Evolutionary conservation across 257 asterid species (phyloP), one percentile per base, ranked within the genome.

Genomic region (Solanum tarapatanum): DNA sequence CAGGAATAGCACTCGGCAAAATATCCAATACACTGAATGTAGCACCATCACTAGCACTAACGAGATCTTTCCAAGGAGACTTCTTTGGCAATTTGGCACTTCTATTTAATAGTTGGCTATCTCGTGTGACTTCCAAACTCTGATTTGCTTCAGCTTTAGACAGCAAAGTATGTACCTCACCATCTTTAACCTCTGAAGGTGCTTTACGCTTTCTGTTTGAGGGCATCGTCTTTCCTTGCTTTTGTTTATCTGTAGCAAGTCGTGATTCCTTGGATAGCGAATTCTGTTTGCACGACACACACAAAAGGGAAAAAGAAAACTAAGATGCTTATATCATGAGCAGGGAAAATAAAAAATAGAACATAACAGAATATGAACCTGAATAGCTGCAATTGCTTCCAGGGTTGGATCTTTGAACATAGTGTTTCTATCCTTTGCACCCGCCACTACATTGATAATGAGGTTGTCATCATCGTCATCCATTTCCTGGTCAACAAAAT

Each of bases 401-500:
- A 73, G 88, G 73, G 88, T 87, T 89, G 90, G 88, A 87, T 91
- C 90, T 89, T 88, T 90, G 88, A 91, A 88, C 21, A 72, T 77
- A 84, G 86, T 74, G 85, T 60, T 91, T 86, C 88, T 87, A 84
- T 90, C 87, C 33, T 87, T 90, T 87, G 93, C 62, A 79, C 84
- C 83, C 23, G 92, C 91, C 85, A 92, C 94, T 33, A 96, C 87
- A 86, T 96, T 96, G 69, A 94, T 94, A 37, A 95, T 89, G 64
- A 96, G 93, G 90, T 90, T 87, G 89, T 95, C 98, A 37, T 94
- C 99, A 89, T 23, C 70, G n/a, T 96, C 98, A 64, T 93, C 92
- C 73, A 11, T 85, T 41, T 28, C 92, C 87, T 91, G 91, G 88
- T 91, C 94, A 77, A 87, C 94, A 77, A 84, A 92, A 32, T 77